phyloP scores from a whole-genome alignment of 495 filamentous ascomycete species.

The Trichocladium antarcticum region DNA sequence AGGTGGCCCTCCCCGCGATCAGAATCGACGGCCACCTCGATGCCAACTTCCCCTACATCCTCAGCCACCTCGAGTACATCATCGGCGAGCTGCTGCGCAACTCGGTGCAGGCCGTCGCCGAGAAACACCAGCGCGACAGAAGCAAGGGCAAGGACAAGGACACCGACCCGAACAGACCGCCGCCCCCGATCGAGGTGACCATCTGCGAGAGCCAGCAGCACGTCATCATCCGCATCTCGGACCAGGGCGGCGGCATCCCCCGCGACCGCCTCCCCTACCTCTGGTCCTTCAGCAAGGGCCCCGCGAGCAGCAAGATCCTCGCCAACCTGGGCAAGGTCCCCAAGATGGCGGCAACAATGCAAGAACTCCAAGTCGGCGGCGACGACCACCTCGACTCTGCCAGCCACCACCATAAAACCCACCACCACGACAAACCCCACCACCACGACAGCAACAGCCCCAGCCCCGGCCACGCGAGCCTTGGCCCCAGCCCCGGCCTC shows the following conservation, averaged over 20 bases:
- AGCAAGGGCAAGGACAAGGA: conserved; percentile 14
- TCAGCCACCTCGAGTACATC: conserved; percentile 94
- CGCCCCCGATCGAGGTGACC: conserved; percentile 82
- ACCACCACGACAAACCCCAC: conserved; percentile 8
- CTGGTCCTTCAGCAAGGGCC: conserved; percentile 93
- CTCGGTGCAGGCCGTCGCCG: conserved; percentile 82
- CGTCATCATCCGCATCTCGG: conserved; percentile 91
- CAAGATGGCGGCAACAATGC: conserved; percentile 86
- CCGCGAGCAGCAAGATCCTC: conserved; percentile 58
- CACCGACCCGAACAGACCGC: conserved; percentile 28
- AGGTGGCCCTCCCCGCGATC: conserved; percentile 64
- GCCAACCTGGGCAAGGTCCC: conserved; percentile 79
- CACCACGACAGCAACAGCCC: background rate
- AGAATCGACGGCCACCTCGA: conserved; percentile 75
- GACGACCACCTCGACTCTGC: background rate
- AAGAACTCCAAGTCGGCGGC: conserved; percentile 51
- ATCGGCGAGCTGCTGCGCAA: conserved; percentile 92
- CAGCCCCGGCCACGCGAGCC: background rate
- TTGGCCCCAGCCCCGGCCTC: background rate
- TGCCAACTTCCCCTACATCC: conserved; percentile 90
- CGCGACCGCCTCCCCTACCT: conserved; percentile 75
- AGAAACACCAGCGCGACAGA: conserved; percentile 38
- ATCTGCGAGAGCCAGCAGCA: conserved; percentile 92
- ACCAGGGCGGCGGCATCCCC: conserved; percentile 87
- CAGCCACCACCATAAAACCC: conserved; percentile 15